Conservation (phyloP, 208 protist species). For the Leishmania lainsoni region DNA sequence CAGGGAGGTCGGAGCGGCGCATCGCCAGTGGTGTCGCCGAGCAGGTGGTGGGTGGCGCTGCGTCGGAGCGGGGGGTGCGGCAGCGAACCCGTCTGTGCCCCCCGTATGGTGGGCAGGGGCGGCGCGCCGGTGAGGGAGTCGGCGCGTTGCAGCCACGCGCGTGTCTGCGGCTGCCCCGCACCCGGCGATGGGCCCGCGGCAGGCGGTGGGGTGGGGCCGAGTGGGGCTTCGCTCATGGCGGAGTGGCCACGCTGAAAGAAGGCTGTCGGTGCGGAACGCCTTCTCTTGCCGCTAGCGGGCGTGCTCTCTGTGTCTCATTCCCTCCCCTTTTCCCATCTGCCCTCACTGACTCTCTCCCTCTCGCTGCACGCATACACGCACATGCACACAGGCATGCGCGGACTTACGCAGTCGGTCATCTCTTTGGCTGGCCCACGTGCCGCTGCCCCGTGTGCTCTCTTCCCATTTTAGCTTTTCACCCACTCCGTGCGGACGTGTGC, state of each 20-base stretch:
- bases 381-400: not conserved
- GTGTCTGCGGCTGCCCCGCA: not conserved
- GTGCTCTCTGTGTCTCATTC: not conserved
- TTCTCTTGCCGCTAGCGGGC: not conserved
- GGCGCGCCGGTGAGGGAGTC: not conserved
- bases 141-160: not conserved
- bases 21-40: not conserved
- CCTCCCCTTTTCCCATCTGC: not conserved
- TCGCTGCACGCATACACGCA: not conserved
- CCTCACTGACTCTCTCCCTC: constrained; percentile 1
- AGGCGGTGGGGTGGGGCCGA: not conserved
- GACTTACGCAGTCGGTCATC: not conserved
- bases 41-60: not conserved
- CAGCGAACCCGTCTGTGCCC: not conserved
- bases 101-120: not conserved
- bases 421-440: not conserved
- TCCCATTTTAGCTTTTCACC: not conserved
- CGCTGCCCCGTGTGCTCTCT: not conserved
- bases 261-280: no score
- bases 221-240: not conserved
- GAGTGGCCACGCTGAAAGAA: no score
- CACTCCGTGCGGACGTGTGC: not conserved
- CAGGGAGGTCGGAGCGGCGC: not conserved
- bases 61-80: not conserved
- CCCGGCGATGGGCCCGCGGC: not conserved